phyloP scores from a whole-genome alignment of 176 grass and related monocot species.

The Pharus latifolius region DNA sequence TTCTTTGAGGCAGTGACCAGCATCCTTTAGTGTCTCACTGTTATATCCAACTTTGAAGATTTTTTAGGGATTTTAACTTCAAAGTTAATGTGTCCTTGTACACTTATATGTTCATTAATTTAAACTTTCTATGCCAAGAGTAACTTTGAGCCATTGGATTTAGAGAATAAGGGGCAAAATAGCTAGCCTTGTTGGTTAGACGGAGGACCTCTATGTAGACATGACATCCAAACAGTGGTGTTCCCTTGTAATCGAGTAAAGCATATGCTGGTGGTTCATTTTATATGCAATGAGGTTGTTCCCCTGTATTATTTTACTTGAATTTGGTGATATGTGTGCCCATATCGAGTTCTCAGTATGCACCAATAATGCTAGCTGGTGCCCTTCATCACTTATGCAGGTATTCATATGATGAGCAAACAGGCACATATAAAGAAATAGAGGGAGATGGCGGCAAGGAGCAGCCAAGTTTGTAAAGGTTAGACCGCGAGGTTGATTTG shows the following conservation, averaged over 20 bases:
- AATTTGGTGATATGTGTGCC: not conserved
- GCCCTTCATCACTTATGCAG: slow-evolving; percentile 21
- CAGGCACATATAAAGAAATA: slow-evolving; percentile 52
- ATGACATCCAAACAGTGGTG: not conserved
- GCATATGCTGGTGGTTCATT: not conserved
- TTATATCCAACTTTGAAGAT: not conserved
- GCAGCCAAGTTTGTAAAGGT: not conserved
- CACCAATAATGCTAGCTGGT: not conserved
- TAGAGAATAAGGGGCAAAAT: not conserved
- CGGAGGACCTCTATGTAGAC: not conserved
- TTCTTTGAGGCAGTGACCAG: not conserved
- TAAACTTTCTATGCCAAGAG: not conserved
- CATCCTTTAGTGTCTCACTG: not conserved
- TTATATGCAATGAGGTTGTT: not conserved
- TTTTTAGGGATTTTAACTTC: not conserved
- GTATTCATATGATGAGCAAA: slow-evolving; percentile 80
- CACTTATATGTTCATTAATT: not conserved
- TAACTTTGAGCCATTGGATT: not conserved
- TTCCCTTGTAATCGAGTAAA: not conserved
- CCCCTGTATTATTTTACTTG: not conserved
- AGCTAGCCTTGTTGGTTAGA: not conserved
- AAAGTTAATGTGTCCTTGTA: not conserved
- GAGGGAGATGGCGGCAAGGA: slow-evolving; percentile 15
- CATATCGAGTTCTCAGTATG: not conserved
- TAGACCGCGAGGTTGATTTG: not conserved